Conservation (phyloP, 2,329 filamentous ascomycete species). For the Verticillium nubilum region DNA sequence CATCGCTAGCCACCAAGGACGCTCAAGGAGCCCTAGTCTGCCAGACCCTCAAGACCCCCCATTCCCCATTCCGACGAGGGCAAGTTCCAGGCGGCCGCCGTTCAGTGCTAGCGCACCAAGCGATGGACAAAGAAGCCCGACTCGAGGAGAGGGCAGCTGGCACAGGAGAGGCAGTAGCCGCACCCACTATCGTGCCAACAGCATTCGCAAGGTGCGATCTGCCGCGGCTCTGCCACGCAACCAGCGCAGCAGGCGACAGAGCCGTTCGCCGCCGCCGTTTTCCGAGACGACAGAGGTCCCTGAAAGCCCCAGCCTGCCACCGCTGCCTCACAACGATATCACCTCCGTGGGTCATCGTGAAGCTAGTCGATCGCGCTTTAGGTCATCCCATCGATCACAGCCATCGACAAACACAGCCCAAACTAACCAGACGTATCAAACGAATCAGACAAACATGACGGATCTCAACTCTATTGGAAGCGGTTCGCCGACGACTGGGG, state of each 20-base stretch:
- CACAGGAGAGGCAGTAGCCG: constrained; percentile 44
- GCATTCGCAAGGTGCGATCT: constrained; percentile 79
- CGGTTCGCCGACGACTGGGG: constrained; percentile 62
- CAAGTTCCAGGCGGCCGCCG: constrained; percentile 75
- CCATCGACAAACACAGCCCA: constrained; percentile 50
- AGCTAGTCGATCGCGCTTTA: constrained; percentile 34
- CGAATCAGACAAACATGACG: constrained; percentile 28
- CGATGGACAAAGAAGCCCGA: constrained; percentile 75
- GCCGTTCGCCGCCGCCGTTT: constrained; percentile 59
- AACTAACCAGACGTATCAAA: constrained; percentile 36
- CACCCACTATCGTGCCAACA: constrained; percentile 50
- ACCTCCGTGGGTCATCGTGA: constrained; percentile 50
- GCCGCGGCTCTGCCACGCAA: constrained; percentile 64
- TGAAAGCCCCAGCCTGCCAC: constrained; percentile 67
- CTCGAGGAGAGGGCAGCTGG: constrained; percentile 50
- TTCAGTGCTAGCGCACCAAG: constrained; percentile 58
- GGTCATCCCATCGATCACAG: constrained; percentile 44
- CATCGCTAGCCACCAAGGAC: constrained; percentile 61
- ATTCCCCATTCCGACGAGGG: constrained; percentile 85
- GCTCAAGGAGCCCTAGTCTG: constrained; percentile 60
- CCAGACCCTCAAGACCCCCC: constrained; percentile 63
- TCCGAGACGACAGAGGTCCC: constrained; percentile 63
- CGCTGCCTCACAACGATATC: constrained; percentile 68
- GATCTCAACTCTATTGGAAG: constrained; percentile 42
- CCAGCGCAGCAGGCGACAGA: constrained; percentile 44